Conservation (phyloP, 352 stramenopile species). For the Phytophthora cajani region DNA sequence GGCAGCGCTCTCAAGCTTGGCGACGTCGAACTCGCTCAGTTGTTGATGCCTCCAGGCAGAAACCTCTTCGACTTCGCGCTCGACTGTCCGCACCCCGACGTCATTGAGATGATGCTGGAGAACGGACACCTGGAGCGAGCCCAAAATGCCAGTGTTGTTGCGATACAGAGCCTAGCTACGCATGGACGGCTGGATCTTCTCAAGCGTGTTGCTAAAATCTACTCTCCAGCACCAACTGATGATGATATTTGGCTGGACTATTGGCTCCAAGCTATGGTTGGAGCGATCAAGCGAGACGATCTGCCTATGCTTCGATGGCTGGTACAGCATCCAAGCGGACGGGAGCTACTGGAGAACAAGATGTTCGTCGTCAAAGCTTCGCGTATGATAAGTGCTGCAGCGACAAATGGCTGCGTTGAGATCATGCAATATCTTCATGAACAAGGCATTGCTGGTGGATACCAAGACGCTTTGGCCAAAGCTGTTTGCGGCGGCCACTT, state of each 20-base stretch:
- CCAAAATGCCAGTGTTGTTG: background rate
- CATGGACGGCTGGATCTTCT: constrained; percentile 2
- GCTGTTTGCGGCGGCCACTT: background rate
- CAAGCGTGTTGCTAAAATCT: background rate
- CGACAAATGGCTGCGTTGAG: background rate
- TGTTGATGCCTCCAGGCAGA: background rate
- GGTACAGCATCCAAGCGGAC: background rate
- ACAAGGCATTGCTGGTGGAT: background rate
- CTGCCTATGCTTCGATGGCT: background rate
- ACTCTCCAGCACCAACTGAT: background rate
- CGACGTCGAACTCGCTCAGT: background rate
- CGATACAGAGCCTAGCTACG: background rate
- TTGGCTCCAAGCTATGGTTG: background rate
- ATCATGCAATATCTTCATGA: background rate
- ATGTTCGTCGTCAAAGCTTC: background rate
- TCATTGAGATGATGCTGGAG: background rate
- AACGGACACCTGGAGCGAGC: background rate
- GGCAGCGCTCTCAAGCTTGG: background rate
- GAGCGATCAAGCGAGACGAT: background rate
- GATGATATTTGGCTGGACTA: background rate
- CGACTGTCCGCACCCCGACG: background rate
- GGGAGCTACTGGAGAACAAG: background rate
- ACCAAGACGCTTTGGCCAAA: background rate
- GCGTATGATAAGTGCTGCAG: background rate
- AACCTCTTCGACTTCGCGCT: background rate